Conservation (phyloP, 176 grass and related monocot species). For the Musa acuminata region DNA sequence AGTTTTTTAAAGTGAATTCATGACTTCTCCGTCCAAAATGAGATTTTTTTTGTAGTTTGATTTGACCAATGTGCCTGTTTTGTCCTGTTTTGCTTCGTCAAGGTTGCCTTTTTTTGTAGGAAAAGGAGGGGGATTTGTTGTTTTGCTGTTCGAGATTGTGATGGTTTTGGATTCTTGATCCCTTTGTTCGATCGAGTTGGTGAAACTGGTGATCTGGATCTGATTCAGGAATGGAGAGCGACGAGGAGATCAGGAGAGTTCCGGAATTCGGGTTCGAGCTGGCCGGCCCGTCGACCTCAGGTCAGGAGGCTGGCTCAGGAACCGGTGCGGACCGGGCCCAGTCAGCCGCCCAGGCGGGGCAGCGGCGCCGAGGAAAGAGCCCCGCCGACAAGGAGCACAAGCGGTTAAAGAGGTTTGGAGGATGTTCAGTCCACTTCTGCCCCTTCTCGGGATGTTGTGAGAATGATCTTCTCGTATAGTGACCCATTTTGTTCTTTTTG, state of each 20-base stretch:
- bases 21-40: background rate
- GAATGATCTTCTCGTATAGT: background rate
- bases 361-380: slow-evolving; percentile 58
- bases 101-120: background rate
- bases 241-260: slow-evolving; percentile 95
- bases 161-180: background rate
- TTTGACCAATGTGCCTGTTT: background rate
- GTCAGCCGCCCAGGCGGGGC: slow-evolving; percentile 22
- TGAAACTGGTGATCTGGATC: background rate
- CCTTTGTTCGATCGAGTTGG: too few species aligned
- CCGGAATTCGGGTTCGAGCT: slow-evolving; percentile 69
- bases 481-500: background rate
- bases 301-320: slow-evolving; percentile 39
- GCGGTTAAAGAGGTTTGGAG: slow-evolving; percentile 58
- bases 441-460: background rate
- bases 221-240: slow-evolving; percentile 68
- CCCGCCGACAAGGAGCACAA: slow-evolving; percentile 98
- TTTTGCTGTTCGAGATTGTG: background rate
- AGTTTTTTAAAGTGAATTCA: background rate
- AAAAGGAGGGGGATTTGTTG: background rate
- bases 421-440: too few species aligned
- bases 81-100: background rate
- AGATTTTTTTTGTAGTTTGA: background rate
- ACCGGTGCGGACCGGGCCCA: slow-evolving; percentile 11
- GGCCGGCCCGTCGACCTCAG: slow-evolving; percentile 41